A percentile compares a stretch with the other conserved stretches of the same genome.
Conservation (phyloP, 768 basidiomycete species). For the Suillus spraguei region DNA sequence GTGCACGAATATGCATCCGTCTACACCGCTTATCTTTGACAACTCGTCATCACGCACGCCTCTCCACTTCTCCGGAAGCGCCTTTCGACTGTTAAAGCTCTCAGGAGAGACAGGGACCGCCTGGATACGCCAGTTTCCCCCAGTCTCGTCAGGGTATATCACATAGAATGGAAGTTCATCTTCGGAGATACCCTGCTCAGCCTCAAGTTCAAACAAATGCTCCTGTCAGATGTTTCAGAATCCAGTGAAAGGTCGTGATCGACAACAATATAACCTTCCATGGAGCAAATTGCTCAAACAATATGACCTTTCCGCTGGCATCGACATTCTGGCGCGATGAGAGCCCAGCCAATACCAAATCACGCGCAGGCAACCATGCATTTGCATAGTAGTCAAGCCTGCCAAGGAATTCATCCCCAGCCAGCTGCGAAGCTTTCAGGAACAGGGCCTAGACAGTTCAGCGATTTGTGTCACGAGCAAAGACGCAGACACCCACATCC, state of each 20-base stretch:
- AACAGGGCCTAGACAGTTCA: constrained; percentile 60
- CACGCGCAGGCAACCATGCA: constrained; percentile 92
- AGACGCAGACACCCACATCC: constrained; percentile 59
- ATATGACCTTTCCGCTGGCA: constrained; percentile 72
- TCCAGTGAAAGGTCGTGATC: background rate
- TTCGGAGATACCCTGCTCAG: constrained; percentile 46
- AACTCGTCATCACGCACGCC: constrained; percentile 87
- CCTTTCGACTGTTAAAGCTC: constrained; percentile 89
- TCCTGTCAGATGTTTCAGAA: constrained; percentile 50
- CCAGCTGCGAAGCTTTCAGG: constrained; percentile 73
- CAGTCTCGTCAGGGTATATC: constrained; percentile 85
- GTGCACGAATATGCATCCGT: constrained; percentile 90
- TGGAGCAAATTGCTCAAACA: constrained; percentile 79
- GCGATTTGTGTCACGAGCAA: constrained; percentile 15
- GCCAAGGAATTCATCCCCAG: constrained; percentile 83
- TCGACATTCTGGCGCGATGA: constrained; percentile 61
- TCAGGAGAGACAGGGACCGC: constrained; percentile 83
- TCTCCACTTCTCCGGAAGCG: constrained; percentile 92
- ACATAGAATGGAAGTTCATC: constrained; percentile 74
- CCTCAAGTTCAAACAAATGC: constrained; percentile 89
- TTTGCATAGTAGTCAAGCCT: constrained; percentile 82
- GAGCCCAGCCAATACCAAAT: constrained; percentile 67
- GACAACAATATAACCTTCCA: constrained; percentile 69
- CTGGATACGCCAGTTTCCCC: constrained; percentile 85
- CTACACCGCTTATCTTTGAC: constrained; percentile 71